These are phyloP conservation scores for Ogataea minuta DNA, from an alignment of 805 yeast genomes.

Conservation along the genomic window DNA sequence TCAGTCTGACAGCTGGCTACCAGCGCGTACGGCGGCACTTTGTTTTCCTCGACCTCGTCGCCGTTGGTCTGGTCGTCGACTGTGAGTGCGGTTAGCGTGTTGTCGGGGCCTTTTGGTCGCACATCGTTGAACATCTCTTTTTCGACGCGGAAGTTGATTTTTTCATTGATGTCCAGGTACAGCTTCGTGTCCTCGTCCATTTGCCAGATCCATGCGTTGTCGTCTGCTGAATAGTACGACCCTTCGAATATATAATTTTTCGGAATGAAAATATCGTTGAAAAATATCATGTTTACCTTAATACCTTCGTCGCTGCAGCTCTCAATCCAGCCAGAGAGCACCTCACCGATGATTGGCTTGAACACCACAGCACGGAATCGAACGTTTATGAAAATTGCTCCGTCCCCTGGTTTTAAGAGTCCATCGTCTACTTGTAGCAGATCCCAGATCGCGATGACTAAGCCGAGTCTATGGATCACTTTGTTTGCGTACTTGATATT, in stretches of 20 bases:
- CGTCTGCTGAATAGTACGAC: slow-evolving; percentile 46
- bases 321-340: slow-evolving; percentile 88
- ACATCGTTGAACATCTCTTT: slow-evolving; percentile 82
- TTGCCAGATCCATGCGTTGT: slow-evolving; percentile 94
- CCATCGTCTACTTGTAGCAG: slow-evolving; percentile 82
- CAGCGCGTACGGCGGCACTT: slow-evolving; percentile 77
- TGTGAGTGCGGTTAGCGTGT: slow-evolving; percentile 37
- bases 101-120: slow-evolving; percentile 71
- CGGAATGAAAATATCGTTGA: slow-evolving; percentile 90
- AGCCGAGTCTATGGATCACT: slow-evolving; percentile 79
- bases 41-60: slow-evolving; percentile 28
- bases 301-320: slow-evolving; percentile 87
- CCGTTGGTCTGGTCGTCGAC: slow-evolving; percentile 23
- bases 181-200: slow-evolving; percentile 71
- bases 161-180: slow-evolving; percentile 86
- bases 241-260: slow-evolving; percentile 73
- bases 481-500: slow-evolving; percentile 84
- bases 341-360: slow-evolving; percentile 94
- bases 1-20: slow-evolving; percentile 91
- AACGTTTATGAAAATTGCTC: slow-evolving; percentile 76
- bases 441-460: slow-evolving; percentile 85
- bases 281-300: slow-evolving; percentile 79
- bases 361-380: slow-evolving; percentile 76
- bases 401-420: slow-evolving; percentile 89
- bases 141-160: slow-evolving; percentile 87